Evolutionary conservation across 371 early-diverging fungal species (phyloP), one percentile per base, ranked within the genome.

Genomic region (Apophysomyces elegans): DNA sequence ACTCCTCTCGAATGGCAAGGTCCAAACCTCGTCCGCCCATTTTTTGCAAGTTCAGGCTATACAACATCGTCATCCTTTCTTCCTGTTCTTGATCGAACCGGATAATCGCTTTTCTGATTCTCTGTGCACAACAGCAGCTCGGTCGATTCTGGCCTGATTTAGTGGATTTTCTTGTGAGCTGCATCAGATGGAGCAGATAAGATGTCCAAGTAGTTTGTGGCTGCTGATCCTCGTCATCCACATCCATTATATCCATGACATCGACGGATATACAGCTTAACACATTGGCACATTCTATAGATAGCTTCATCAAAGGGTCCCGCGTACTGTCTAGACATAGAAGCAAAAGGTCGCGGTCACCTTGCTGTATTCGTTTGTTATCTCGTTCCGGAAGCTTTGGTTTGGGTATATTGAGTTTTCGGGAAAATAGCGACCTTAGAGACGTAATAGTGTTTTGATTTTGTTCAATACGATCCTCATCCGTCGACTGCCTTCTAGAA

Each of bases 1-100:
- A 62, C 46, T 88, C 89, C 63, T 88, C 87, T 5, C 86, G 77
- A 26, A 84, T 81, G 8, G 85, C 86, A 0, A 86, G 67, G 64
- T 86, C 86, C 60, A 87, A 50, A 1, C 76, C 64, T 6, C 73
- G 54, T 67, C 69, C 69, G 9, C 75, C 79, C 0, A 75, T 66
- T 38, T 79, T 78, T 9, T 76, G 72, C 11, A 67, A 59, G 37
- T 83, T 78, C n/a, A 80, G 59, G 5, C 81, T 74, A 18, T 80
- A 78, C 35, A 83, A 35, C 14, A 64, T 69, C 11, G 71, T 72
- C 69, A 87, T 74, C 7, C 81, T 80, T 39, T 81, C 75, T 11
- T 77, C 69, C 57, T 84, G 85, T 5, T 77, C 70, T 36, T 74
- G 66, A 38, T 83, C 85, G 43, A 79, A 79, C 2, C 77, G 72